Evolutionary conservation across 257 asterid species (phyloP).

Genomic region (Solanum virginianum): DNA sequence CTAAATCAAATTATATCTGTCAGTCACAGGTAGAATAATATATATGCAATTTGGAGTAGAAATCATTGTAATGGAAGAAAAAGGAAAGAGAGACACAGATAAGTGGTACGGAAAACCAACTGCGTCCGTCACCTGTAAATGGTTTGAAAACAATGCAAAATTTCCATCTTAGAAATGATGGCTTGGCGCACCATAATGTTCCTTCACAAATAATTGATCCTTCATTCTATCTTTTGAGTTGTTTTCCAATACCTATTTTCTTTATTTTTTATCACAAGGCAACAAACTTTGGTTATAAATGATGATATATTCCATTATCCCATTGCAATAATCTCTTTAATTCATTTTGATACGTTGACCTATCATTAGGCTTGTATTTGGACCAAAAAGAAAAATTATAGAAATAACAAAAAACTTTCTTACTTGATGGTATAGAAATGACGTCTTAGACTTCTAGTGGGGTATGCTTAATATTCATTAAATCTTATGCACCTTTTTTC

Average conservation of each 20-base stretch:
- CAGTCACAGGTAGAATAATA: not conserved
- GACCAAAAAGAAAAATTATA: not conserved
- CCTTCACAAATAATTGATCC: not conserved
- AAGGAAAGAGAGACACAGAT: not conserved
- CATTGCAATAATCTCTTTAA: not conserved
- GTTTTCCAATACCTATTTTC: not conserved
- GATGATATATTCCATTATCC: not conserved
- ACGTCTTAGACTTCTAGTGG: not conserved
- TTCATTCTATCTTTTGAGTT: not conserved
- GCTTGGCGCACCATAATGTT: not conserved
- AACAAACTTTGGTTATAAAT: not conserved
- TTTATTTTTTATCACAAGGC: not conserved
- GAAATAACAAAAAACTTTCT: not conserved
- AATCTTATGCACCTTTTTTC: not conserved
- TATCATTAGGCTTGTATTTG: not conserved
- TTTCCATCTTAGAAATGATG: not conserved
- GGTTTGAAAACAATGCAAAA: not conserved
- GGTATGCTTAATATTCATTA: not conserved
- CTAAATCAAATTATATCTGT: too few species aligned
- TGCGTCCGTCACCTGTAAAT: not conserved
- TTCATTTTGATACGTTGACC: conserved; percentile 1
- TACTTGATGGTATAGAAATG: not conserved
- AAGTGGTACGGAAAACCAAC: not conserved
- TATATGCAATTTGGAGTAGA: not conserved
- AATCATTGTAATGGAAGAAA: not conserved